Evolutionary conservation across 2,329 filamentous ascomycete genomes (phyloP).

Genomic region (Whalleya microplaca): DNA sequence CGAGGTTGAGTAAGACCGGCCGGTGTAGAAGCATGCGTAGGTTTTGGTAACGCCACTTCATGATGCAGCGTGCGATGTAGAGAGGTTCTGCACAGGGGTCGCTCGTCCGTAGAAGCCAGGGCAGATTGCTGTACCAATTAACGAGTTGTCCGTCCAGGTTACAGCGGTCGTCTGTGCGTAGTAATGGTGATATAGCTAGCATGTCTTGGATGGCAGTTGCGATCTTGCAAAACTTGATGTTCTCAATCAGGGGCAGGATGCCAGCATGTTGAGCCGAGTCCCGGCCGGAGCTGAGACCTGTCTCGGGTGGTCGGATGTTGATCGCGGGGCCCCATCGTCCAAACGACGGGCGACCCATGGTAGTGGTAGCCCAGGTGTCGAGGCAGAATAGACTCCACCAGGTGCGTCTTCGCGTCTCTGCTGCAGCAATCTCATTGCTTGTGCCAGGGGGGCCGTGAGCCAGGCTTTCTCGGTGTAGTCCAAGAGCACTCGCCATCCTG

Average conservation of each 20-base stretch:
- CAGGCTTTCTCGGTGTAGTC: slow-evolving; percentile 67
- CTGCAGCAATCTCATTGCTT: slow-evolving; percentile 52
- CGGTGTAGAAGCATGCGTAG: slow-evolving; percentile 76
- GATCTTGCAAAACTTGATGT: slow-evolving; percentile 79
- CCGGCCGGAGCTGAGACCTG: slow-evolving; percentile 49
- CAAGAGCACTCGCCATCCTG: slow-evolving; percentile 74
- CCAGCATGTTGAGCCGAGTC: slow-evolving; percentile 64
- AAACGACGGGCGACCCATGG: slow-evolving; percentile 71
- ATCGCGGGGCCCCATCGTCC: slow-evolving; percentile 70
- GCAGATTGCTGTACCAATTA: slow-evolving; percentile 73
- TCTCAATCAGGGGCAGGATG: slow-evolving; percentile 73
- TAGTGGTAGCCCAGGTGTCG: slow-evolving; percentile 75
- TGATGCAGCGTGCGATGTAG: slow-evolving; percentile 70
- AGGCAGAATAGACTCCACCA: slow-evolving; percentile 79
- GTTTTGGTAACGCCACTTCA: slow-evolving; percentile 84
- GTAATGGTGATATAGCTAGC: slow-evolving; percentile 69
- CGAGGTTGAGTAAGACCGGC: slow-evolving; percentile 70
- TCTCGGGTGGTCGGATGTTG: slow-evolving; percentile 65
- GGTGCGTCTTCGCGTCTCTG: slow-evolving; percentile 66
- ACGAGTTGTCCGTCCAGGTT: slow-evolving; percentile 70
- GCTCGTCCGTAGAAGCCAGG: slow-evolving; percentile 64
- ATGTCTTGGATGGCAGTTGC: slow-evolving; percentile 78
- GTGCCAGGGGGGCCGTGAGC: slow-evolving; percentile 40
- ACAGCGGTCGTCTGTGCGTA: slow-evolving; percentile 68
- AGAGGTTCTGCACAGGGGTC: slow-evolving; percentile 73